These are phyloP conservation scores for Ceratocystis papillata DNA, from an alignment of 2,329 filamentous ascomycete species.

Conservation along the genomic window DNA sequence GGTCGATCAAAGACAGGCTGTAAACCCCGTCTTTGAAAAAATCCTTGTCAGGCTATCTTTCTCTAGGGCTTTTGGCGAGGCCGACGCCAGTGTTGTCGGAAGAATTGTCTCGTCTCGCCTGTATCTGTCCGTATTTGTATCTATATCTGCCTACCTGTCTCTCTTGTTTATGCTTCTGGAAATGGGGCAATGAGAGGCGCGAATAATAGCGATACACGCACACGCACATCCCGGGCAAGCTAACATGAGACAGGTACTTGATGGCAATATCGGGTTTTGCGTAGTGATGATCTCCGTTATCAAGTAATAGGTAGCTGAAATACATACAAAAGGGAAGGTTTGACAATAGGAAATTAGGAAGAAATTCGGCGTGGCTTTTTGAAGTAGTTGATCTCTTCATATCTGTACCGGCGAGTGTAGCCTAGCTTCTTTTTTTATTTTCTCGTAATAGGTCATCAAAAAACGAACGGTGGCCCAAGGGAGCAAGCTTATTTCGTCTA, in stretches of 20 bases:
- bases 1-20: too few species aligned
- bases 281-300: neutral
- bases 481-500: conserved; percentile 9
- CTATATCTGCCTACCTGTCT: neutral
- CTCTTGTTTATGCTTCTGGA: neutral
- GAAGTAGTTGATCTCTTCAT: neutral
- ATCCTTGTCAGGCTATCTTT: too few species aligned
- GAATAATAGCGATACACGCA: neutral
- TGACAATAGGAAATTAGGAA: neutral
- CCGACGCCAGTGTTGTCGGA: too few species aligned
- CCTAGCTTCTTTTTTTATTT: neutral
- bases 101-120: too few species aligned
- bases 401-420: neutral
- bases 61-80: too few species aligned
- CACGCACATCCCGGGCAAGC: neutral
- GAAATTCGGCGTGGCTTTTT: neutral
- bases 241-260: neutral
- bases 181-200: neutral
- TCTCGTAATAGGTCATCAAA: too few species aligned
- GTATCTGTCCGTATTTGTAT: too few species aligned
- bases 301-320: neutral
- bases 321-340: neutral
- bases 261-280: neutral
- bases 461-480: neutral
- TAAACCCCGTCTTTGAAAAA: too few species aligned